Conservation (phyloP, 352 stramenopile species). For the Phytophthora quininea region DNA sequence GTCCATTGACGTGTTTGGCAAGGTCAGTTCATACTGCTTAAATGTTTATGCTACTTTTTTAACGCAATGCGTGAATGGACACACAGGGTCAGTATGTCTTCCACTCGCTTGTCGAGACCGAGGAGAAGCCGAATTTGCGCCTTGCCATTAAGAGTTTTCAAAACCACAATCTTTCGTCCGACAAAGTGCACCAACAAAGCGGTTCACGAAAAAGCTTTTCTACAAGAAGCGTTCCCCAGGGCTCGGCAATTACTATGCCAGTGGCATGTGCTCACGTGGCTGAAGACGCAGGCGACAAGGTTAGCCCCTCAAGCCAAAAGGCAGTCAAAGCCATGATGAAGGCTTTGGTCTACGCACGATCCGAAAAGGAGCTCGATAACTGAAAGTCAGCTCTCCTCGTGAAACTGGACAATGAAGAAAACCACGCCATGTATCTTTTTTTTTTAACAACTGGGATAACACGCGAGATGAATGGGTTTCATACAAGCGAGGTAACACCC, state of each 20-base stretch:
- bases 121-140: constrained; percentile 9
- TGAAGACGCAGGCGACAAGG: constrained; percentile 1
- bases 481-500: constrained; percentile 7
- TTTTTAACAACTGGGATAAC: constrained; percentile 3
- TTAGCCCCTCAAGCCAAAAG: not conserved
- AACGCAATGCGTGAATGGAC: not conserved
- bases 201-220: constrained; percentile 10
- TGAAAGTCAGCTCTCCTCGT: not conserved
- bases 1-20: constrained; percentile 21
- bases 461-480: constrained; percentile 1
- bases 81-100: constrained; percentile 17
- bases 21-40: constrained; percentile 1
- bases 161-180: constrained; percentile 12
- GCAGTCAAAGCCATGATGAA: not conserved
- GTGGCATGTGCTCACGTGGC: constrained; percentile 12
- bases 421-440: not conserved
- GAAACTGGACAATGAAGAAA: not conserved
- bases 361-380: not conserved
- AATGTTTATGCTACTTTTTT: not conserved
- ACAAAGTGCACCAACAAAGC: constrained; percentile 8
- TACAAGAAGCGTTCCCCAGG: constrained; percentile 1
- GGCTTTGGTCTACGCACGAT: constrained; percentile 1
- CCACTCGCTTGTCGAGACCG: constrained; percentile 21
- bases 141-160: constrained; percentile 14
- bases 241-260: constrained; percentile 16